Conservation (phyloP, 176 grass and related monocot genomes). For the Areca catechu region DNA sequence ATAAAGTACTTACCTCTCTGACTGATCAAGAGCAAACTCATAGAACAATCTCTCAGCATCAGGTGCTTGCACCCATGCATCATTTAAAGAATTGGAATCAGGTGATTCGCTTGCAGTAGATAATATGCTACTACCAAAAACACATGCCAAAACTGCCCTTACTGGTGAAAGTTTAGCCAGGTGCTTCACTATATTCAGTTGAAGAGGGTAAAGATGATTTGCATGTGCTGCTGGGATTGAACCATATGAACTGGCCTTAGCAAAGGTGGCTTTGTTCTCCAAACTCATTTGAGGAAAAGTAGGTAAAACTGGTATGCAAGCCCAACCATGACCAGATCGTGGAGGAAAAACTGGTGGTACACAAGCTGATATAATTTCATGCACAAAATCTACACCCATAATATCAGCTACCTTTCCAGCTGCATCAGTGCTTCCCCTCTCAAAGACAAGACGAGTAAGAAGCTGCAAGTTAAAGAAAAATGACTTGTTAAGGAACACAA, state of each 20-base stretch:
- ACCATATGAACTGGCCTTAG: slow-evolving; percentile 2
- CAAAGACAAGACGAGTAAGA: slow-evolving; percentile 91
- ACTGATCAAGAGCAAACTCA: slow-evolving; percentile 94
- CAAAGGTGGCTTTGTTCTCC: slow-evolving; percentile 28
- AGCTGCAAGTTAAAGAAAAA: slow-evolving; percentile 48
- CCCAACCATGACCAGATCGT: slow-evolving; percentile 83
- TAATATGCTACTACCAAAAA: slow-evolving; percentile 87
- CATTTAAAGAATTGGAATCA: slow-evolving; percentile 36
- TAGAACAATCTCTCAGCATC: slow-evolving; percentile 79
- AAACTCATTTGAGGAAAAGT: slow-evolving; percentile 30
- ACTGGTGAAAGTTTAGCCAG: slow-evolving; percentile 79
- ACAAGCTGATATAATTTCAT: slow-evolving; percentile 85
- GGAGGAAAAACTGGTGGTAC: slow-evolving; percentile 93
- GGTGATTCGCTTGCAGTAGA: slow-evolving; percentile 51
- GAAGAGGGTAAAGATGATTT: slow-evolving; percentile 76
- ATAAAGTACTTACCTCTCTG: slow-evolving; percentile 60
- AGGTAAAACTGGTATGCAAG: slow-evolving; percentile 75
- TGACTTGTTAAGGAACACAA: slow-evolving; percentile 1
- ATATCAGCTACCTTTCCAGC: slow-evolving; percentile 85
- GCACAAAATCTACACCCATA: slow-evolving; percentile 91
- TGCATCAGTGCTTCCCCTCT: slow-evolving; percentile 78
- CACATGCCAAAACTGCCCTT: slow-evolving; percentile 87
- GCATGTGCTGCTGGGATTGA: slow-evolving; percentile 31
- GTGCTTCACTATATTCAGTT: slow-evolving; percentile 76
- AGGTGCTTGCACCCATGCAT: slow-evolving; percentile 33